phyloP scores from a whole-genome alignment of 176 grass and related monocot species.

The Phyllostachys edulis region DNA sequence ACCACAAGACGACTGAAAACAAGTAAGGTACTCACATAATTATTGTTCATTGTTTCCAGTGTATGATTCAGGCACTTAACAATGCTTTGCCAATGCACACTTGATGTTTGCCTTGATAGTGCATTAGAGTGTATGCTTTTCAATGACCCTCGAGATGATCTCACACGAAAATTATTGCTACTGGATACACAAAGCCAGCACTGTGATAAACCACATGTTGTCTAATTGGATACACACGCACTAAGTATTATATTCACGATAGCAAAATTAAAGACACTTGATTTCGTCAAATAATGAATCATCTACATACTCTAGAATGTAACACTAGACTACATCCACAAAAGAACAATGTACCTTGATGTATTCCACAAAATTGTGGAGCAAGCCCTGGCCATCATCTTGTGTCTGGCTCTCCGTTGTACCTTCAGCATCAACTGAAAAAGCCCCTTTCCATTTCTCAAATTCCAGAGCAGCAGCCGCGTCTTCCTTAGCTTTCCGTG shows the following conservation, averaged over 20 bases:
- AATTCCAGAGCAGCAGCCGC: conserved; percentile 85
- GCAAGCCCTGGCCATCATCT: conserved; percentile 69
- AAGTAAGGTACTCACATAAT: conserved; percentile 51
- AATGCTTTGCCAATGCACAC: conserved; percentile 82
- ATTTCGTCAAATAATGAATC: neutral
- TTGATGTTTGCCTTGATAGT: conserved; percentile 71
- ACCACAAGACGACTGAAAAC: neutral
- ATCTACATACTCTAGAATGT: neutral
- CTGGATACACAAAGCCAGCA: too few relatives aligned
- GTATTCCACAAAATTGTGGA: conserved; percentile 92
- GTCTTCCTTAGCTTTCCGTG: conserved; percentile 71
- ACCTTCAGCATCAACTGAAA: conserved; percentile 97
- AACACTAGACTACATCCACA: neutral
- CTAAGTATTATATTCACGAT: neutral
- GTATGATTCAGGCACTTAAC: conserved; percentile 60
- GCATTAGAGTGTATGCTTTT: conserved; percentile 68
- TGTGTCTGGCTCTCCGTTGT: conserved; percentile 80
- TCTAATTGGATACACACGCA: too few relatives aligned
- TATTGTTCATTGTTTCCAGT: conserved; percentile 61
- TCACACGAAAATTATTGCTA: too few relatives aligned
- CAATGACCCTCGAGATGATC: conserved; percentile 69
- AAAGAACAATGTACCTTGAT: conserved; percentile 59
- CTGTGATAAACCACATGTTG: too few relatives aligned
- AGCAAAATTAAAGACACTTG: conserved; percentile 1
- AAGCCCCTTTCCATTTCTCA: conserved; percentile 95